Percentiles rank a stretch among this genome's conserved stretches.
Conservation (phyloP, 345 rosid genomes). For the Euclidium syriacum region DNA sequence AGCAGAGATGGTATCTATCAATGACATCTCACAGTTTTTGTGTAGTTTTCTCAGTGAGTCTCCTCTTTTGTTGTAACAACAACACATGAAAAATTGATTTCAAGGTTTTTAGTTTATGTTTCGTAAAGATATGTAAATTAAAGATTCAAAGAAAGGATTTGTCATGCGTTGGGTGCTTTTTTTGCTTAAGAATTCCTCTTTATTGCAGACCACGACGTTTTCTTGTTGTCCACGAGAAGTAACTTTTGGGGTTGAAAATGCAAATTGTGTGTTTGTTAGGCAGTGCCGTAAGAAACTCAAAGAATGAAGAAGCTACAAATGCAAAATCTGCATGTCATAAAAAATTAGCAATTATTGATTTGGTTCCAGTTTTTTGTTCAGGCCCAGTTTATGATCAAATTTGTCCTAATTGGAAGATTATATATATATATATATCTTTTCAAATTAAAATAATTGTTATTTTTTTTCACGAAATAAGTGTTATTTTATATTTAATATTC, state of each 20-base stretch:
- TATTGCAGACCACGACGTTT: neutral
- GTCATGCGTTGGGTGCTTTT: slow-evolving; percentile 14
- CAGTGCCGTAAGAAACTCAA: slow-evolving; percentile 5
- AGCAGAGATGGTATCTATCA: slow-evolving; percentile 16
- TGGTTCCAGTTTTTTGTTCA: too few species aligned
- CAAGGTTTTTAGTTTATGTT: slow-evolving; percentile 3
- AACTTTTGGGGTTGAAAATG: neutral
- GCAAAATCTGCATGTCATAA: neutral
- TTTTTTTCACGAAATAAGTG: too few species aligned
- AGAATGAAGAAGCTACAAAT: neutral
- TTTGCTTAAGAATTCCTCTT: neutral
- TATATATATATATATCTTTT: too few species aligned
- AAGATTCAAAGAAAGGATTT: slow-evolving; percentile 4
- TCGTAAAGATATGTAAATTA: slow-evolving; percentile 24
- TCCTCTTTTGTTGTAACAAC: neutral
- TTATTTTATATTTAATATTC: too few species aligned
- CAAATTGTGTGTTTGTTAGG: neutral
- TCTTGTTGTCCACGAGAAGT: slow-evolving; percentile 1
- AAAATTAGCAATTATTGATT: too few species aligned
- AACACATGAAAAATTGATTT: neutral
- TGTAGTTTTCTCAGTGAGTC: neutral
- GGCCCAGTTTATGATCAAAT: too few species aligned
- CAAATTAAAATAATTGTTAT: too few species aligned
- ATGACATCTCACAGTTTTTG: neutral
- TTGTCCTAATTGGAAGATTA: too few species aligned